Percentiles rank a stretch among this genome's conserved stretches.
phyloP scores from a whole-genome alignment of 345 rosid genomes.

The Xanthoceras sorbifolium region DNA sequence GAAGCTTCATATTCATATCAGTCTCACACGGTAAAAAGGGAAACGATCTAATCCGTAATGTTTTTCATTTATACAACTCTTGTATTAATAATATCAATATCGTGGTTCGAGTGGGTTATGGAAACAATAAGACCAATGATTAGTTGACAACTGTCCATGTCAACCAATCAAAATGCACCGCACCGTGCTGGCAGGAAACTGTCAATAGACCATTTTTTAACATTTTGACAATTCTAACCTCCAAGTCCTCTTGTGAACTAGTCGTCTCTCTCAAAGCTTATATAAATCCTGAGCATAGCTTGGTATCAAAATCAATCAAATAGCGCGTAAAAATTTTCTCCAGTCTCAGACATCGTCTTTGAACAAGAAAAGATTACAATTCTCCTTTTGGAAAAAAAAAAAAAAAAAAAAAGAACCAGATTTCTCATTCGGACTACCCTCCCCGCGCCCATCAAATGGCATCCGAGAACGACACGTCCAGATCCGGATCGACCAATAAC shows the following conservation, averaged over 20 bases:
- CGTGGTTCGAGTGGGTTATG: no score
- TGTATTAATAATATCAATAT: no score
- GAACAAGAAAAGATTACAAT: neutral
- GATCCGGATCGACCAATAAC: slow-evolving; percentile 37
- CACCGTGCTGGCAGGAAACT: neutral
- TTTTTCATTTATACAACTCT: no score
- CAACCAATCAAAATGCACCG: neutral
- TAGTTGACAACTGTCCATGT: neutral
- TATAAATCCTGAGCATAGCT: no score
- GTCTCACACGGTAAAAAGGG: no score
- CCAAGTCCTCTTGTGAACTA: neutral
- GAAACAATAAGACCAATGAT: neutral
- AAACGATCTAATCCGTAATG: no score
- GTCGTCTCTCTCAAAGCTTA: neutral
- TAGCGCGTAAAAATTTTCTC: neutral
- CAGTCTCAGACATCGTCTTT: neutral
- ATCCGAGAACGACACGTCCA: slow-evolving; percentile 33
- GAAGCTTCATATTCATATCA: no score
- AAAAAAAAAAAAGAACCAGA: neutral
- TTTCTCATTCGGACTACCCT: neutral
- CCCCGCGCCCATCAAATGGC: slow-evolving; percentile 35
- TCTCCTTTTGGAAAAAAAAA: no score
- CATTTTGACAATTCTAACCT: neutral
- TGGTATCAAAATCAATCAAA: neutral
- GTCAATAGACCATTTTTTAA: neutral